Evolutionary conservation across 148 eudicot species (phyloP), one percentile per base, ranked within the genome.

Genomic region (Gaultheria prostrata): DNA sequence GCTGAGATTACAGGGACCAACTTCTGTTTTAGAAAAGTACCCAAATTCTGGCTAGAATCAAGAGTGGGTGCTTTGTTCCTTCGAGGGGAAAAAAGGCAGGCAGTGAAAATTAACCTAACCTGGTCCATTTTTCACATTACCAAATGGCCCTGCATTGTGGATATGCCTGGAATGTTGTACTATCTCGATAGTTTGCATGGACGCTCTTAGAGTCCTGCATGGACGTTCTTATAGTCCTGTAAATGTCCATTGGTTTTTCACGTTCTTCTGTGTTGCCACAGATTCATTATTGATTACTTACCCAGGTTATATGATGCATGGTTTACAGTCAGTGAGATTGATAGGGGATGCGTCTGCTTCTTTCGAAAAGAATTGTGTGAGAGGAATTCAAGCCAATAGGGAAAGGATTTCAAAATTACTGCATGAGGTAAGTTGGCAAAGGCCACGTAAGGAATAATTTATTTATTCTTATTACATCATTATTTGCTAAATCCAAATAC

Each of bases 261-360:
- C 74, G n/a, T 69, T 67, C 84, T 71, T 57, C 72, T 57, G 32
- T 83, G 65, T 77, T 13, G 14, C 69, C 77, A 79, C 12, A 20
- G 39, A 81, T 67, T 17, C 48, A 10, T 26, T 81, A 28, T 67
- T 28, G 24, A n/a, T 46, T 45, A 80, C 59, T 76, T 61, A 51
- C 63, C 15, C 6, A 17, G 18, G 26, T 54, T 24, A 51, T 53
- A 74, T 80, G 43, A 32, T 48, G 71, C 65, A 30, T 78, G 72
- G 82, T 61, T 73, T 77, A 21, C 85, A 96, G 98, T 96, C 99
- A 43, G 2, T 94, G 86, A 93, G 98, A 87, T 86, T 96, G 88
- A 88, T 96, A 73, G 98, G 93, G 14, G 98, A 96, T 88, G 97
- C 98, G 80, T 96, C 98, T 87, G 89, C 95, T 54, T 96, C 98